A percentile compares a stretch with the other conserved stretches of the same genome.
phyloP scores from a whole-genome alignment of 176 grass and related monocot genomes.

The Dendrocalamus sinicus region DNA sequence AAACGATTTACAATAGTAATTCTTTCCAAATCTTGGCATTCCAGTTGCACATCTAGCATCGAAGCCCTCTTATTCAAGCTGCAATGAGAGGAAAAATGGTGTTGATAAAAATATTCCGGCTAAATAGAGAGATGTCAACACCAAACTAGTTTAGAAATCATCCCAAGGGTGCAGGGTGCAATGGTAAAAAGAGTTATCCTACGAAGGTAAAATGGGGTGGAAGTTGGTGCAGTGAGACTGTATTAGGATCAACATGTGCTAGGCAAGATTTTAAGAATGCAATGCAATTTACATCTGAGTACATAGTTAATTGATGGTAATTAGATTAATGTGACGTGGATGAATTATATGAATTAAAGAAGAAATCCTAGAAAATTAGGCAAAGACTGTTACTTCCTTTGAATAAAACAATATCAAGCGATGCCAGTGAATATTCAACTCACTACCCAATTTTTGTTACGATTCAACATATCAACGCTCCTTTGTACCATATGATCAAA shows the following conservation, averaged over 20 bases:
- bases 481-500: slow-evolving; percentile 23
- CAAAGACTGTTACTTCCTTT: not conserved
- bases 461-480: not conserved
- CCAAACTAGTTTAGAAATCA: slow-evolving; percentile 19
- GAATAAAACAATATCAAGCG: slow-evolving; percentile 9
- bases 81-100: slow-evolving; percentile 38
- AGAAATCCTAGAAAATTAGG: not conserved
- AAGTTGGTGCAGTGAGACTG: not conserved
- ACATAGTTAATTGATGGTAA: slow-evolving; percentile 9
- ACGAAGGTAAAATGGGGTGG: not conserved
- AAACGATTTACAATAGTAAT: slow-evolving; percentile 85
- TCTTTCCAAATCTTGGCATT: slow-evolving; percentile 94
- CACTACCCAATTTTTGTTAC: not conserved
- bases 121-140: slow-evolving; percentile 22
- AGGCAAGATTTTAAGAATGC: not conserved
- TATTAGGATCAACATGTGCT: slow-evolving; percentile 20
- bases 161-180: not conserved
- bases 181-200: slow-evolving; percentile 25
- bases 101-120: slow-evolving; percentile 21
- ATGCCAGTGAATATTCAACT: not conserved
- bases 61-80: slow-evolving; percentile 87
- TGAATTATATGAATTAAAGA: not conserved
- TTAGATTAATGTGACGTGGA: not conserved
- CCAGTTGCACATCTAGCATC: slow-evolving; percentile 81
- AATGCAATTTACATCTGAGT: slow-evolving; percentile 25